Evolutionary conservation across 1,284 basidiomycete species (phyloP).

Genomic region (Ganoderma multipileum): DNA sequence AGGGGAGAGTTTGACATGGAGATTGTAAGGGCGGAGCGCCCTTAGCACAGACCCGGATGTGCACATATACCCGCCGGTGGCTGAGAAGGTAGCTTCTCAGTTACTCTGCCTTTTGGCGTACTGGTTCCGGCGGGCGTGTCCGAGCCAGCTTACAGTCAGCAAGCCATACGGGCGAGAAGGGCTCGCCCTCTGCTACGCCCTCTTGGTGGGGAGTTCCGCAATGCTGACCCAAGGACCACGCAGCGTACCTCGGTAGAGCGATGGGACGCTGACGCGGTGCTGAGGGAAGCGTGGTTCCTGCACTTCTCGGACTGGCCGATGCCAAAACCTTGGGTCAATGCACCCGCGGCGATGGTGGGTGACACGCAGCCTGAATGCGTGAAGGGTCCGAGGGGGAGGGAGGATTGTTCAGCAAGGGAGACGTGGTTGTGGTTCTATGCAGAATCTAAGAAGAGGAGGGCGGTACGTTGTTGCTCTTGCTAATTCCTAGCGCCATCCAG

Average conservation of each 20-base stretch:
- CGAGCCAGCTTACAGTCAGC: background rate
- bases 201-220: background rate
- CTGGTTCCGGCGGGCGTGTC: background rate
- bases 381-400: background rate
- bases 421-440: background rate
- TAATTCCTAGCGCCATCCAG: background rate
- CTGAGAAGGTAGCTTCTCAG: background rate
- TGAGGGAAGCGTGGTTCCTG: background rate
- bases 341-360: background rate
- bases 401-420: background rate
- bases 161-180: background rate
- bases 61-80: background rate
- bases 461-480: background rate
- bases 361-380: background rate
- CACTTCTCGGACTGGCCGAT: background rate
- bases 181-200: background rate
- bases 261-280: background rate
- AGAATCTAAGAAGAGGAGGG: background rate
- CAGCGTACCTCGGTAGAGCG: background rate
- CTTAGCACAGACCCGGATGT: too few relatives aligned
- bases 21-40: too few relatives aligned
- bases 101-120: slow-evolving; percentile 1
- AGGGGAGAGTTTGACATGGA: background rate
- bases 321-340: background rate
- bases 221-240: background rate